Conservation (phyloP, 2,329 filamentous ascomycete species). For the Diaporthe nobilis region DNA sequence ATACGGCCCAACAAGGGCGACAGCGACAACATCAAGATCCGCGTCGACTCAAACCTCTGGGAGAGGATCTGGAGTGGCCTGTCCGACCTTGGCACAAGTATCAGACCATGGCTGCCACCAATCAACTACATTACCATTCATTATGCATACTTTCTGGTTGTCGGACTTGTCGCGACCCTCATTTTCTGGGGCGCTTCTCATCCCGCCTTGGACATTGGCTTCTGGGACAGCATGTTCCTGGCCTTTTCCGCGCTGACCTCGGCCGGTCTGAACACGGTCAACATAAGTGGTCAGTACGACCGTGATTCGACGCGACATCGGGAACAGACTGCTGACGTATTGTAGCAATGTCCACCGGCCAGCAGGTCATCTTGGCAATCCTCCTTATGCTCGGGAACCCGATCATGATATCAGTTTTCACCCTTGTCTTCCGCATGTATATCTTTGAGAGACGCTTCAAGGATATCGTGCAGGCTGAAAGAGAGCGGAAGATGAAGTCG, state of each 20-base stretch:
- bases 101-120: constrained; percentile 52
- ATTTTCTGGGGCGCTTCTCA: constrained; percentile 73
- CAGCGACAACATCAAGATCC: not conserved
- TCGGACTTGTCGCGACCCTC: constrained; percentile 67
- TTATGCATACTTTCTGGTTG: constrained; percentile 74
- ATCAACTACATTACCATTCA: constrained; percentile 76
- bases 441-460: constrained; percentile 74
- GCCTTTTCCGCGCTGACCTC: constrained; percentile 76
- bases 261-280: constrained; percentile 75
- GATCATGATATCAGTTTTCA: constrained; percentile 75
- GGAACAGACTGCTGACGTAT: not conserved
- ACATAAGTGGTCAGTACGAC: constrained; percentile 59
- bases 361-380: constrained; percentile 75
- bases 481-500: constrained; percentile 49
- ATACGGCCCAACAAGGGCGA: constrained; percentile 10
- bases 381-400: constrained; percentile 75
- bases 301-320: not conserved
- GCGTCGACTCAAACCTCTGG: constrained; percentile 5
- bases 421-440: constrained; percentile 58
- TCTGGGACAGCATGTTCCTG: constrained; percentile 76
- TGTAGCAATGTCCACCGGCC: constrained; percentile 70
- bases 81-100: constrained; percentile 10
- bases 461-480: constrained; percentile 63
- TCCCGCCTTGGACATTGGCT: constrained; percentile 67
- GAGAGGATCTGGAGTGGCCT: constrained; percentile 2